Conservation (phyloP, 139 green algal genomes). For the Tetradesmus lagerheimii region DNA sequence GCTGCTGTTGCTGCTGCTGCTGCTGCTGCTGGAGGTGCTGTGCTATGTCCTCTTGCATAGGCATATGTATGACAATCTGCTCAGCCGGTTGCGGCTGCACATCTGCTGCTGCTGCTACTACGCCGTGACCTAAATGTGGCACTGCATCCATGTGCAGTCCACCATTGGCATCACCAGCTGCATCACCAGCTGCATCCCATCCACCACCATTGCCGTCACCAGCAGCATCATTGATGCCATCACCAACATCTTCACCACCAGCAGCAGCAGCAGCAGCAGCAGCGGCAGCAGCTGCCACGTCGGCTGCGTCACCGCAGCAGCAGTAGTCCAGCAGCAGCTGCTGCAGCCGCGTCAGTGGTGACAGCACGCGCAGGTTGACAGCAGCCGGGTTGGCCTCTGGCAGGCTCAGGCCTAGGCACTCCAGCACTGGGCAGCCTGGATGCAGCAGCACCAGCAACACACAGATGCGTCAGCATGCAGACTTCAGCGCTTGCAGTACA, state of each 20-base stretch:
- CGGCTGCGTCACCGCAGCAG: neutral
- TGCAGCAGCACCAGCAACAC: neutral
- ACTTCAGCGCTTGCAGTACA: too few species aligned
- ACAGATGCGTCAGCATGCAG: neutral
- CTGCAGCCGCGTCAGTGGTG: neutral
- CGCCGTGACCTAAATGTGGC: neutral
- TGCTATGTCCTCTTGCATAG: neutral
- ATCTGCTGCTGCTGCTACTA: neutral
- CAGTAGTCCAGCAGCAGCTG: constrained; percentile 25
- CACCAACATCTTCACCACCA: neutral
- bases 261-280: neutral
- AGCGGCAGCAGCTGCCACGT: neutral
- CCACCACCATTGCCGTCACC: neutral
- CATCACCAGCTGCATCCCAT: neutral
- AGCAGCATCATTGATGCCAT: neutral
- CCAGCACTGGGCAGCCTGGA: neutral
- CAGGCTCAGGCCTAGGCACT: neutral
- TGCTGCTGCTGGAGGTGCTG: neutral
- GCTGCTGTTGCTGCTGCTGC: too few species aligned
- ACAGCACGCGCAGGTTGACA: neutral
- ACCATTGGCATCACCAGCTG: neutral
- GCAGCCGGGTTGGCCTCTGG: neutral
- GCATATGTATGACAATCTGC: neutral
- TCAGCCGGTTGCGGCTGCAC: neutral
- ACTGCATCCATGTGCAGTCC: too few species aligned